These are phyloP conservation scores for Fusarium transvaalense DNA, from an alignment of 2,329 filamentous ascomycete genomes.

Conservation along the genomic window DNA sequence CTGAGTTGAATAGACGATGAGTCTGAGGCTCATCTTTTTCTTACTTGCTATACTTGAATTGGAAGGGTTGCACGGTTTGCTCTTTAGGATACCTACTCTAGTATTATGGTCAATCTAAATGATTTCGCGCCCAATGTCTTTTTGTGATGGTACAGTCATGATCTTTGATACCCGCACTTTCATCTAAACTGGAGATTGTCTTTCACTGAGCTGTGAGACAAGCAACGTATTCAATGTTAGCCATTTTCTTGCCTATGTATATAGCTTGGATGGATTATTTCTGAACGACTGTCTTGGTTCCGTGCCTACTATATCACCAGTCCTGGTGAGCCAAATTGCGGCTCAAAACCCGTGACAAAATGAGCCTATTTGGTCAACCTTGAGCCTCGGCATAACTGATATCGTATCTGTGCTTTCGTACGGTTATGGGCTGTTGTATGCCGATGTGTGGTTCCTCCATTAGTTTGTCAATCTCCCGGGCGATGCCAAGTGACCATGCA, in stretches of 20 bases:
- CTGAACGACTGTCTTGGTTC: background rate
- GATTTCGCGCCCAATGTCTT: constrained; percentile 20
- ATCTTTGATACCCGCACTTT: background rate
- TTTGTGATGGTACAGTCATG: background rate
- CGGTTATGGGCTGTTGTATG: too few relatives aligned
- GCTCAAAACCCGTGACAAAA: too few relatives aligned
- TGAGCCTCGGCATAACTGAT: background rate
- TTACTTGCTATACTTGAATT: constrained; percentile 14
- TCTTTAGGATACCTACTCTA: constrained; percentile 32
- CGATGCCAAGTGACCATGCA: constrained; percentile 4
- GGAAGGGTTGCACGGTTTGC: constrained; percentile 14
- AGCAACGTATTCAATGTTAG: background rate
- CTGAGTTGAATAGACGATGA: constrained; percentile 27
- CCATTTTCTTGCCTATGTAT: background rate
- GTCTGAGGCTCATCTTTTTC: constrained; percentile 24
- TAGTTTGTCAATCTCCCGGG: background rate
- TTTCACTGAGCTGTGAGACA: background rate
- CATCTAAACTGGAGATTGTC: background rate
- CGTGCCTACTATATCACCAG: background rate
- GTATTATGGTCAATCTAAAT: constrained; percentile 29
- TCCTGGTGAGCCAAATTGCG: too few relatives aligned
- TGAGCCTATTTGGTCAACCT: background rate
- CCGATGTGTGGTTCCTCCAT: background rate
- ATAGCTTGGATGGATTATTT: background rate
- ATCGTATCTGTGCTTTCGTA: background rate